These are phyloP conservation scores for Vitis riparia DNA, from an alignment of 164 flowering plant genomes.

Conservation along the genomic window DNA sequence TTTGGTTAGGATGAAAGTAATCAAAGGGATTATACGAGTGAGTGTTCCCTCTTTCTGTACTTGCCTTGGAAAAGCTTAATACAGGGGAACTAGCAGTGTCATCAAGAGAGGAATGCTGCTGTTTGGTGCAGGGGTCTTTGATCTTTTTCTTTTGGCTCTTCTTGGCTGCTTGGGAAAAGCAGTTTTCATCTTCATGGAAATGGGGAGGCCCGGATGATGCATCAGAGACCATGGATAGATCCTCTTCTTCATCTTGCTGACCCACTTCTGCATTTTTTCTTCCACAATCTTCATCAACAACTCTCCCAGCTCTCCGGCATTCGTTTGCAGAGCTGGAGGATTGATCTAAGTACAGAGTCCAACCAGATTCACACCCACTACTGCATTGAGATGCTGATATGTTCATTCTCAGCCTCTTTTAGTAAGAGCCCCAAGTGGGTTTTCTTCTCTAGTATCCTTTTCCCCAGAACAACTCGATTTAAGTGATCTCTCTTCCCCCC, in stretches of 20 bases:
- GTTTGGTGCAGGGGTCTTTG: constrained; percentile 19
- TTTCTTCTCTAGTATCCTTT: neutral
- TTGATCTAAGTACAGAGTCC: constrained; percentile 80
- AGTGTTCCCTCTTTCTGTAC: constrained; percentile 2
- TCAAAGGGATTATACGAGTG: neutral
- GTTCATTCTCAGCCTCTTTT: constrained; percentile 28
- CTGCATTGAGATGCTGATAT: constrained; percentile 49
- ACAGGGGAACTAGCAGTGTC: constrained; percentile 88
- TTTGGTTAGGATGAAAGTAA: too few species aligned
- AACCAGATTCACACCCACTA: constrained; percentile 85
- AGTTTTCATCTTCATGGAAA: constrained; percentile 47
- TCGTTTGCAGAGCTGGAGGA: constrained; percentile 34
- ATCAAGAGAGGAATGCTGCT: constrained; percentile 47
- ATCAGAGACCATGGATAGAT: constrained; percentile 89
- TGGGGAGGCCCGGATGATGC: constrained; percentile 93
- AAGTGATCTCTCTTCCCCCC: neutral
- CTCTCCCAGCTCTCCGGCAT: constrained; percentile 19
- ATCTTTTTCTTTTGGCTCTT: constrained; percentile 33
- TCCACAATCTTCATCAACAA: constrained; percentile 11
- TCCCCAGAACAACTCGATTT: too few species aligned
- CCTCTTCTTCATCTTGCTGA: constrained; percentile 53
- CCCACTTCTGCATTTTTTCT: constrained; percentile 16
- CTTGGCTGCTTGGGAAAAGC: constrained; percentile 21
- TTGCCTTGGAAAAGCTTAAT: constrained; percentile 45
- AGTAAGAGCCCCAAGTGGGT: constrained; percentile 3